Evolutionary conservation across 805 yeast genomes (phyloP), one percentile per base, ranked within the genome.

Genomic region (Candida railenensis): DNA sequence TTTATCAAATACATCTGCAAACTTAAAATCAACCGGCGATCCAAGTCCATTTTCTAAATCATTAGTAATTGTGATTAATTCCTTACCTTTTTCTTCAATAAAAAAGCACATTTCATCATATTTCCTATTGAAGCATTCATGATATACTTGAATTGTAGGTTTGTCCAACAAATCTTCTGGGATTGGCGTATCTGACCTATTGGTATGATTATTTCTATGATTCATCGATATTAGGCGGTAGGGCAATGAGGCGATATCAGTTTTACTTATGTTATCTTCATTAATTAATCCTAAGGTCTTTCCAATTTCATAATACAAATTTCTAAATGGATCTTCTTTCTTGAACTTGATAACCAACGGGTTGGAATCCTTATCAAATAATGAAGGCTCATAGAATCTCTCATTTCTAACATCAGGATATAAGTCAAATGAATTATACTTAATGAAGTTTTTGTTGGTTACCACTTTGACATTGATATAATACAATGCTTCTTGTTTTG

Each of bases 391-490:
- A 53, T 69, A 83, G 39, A 71, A 70, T 39, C 71, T 69, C 9
- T 54, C 56, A 43, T 59, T 60, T 0, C 71, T 63, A 12, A 78
- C 76, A 71, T 87, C 87, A 3, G 89, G 83, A 11, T 84, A 88
- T 14, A 86, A 59, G 61, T 90, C 97, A 58, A 87, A 83, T 0
- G 95, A 96, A 56, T 80, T 74, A 57, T 79, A 84, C 45, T 78
- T 68, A 46, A 69, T 66, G 55, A 88, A 85, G 37, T 81, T 77
- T 1, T 70, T 60, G 34, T 70, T 60, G 0, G 87, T 76, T 48
- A 79, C 80, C 25, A 89, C 65, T 44, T 80, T 77, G 43, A 88
- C 75, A 43, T 75, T 77, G 34, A 64, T 63, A 48, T 60, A 69
- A 46, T 69, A 65, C 12, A 71, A 57, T 3, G 74, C 73, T 58